A percentile compares a stretch with the other conserved stretches of the same genome.
Conservation (phyloP, 148 eudicot genomes). For the Fagopyrum esculentum region DNA sequence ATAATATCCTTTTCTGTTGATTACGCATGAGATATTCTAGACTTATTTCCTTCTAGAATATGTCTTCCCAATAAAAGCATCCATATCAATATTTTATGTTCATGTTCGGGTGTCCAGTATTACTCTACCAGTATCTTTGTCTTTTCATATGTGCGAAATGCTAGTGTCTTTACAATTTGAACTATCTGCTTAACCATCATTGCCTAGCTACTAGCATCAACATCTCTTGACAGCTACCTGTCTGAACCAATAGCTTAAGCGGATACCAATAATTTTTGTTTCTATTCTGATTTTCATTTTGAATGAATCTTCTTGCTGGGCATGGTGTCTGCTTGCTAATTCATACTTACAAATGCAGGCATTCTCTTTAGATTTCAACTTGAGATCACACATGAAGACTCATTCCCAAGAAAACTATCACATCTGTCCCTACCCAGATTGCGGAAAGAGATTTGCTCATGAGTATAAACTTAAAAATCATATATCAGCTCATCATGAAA, state of each 20-base stretch:
- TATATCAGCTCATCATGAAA: conserved; percentile 71
- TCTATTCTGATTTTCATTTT: background rate
- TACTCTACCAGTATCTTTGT: background rate
- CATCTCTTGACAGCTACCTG: background rate
- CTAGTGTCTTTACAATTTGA: background rate
- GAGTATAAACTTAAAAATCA: conserved; percentile 96
- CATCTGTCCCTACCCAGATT: conserved; percentile 82
- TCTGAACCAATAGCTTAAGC: background rate
- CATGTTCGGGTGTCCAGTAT: background rate
- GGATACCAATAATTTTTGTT: background rate
- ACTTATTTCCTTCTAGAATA: too few relatives aligned
- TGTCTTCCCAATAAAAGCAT: too few relatives aligned
- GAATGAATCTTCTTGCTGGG: background rate
- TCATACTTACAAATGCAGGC: conserved; percentile 49
- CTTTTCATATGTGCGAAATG: background rate
- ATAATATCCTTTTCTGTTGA: too few relatives aligned
- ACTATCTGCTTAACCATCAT: background rate
- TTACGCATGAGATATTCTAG: too few relatives aligned
- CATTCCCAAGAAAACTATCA: conserved; percentile 99
- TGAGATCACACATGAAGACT: conserved; percentile 97
- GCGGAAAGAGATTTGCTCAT: conserved; percentile 96
- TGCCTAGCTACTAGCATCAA: background rate
- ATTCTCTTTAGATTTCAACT: conserved; percentile 91
- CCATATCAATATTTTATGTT: too few relatives aligned
- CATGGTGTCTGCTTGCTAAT: conserved; percentile 11